Base-by-base conservation (phyloP, 1,139 yeast species). In the Blastobotrys apis region DNA sequence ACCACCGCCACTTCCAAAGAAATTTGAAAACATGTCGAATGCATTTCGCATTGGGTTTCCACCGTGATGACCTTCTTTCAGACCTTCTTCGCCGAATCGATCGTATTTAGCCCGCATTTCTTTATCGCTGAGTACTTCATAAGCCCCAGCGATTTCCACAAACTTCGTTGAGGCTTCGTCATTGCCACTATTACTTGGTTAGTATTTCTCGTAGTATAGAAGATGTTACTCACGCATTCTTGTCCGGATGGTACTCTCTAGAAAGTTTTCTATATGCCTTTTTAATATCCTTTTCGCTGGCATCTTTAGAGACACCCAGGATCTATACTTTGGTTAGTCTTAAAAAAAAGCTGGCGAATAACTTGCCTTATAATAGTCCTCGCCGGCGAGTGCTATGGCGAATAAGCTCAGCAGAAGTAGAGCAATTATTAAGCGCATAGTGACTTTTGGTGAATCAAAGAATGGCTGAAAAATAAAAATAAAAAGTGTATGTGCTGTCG, bases 211-310 rank as follows among this genome's bases (percentile, higher is more conserved):
- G 13, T n/a, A 16, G 33, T 29, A 10, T 10, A 15, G 10, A 5
- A 23, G 19, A 20, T 15, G 22, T 5, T 22, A 57, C 61, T 39
- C 48, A 57, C 25, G 78, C 83, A 59, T 92, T 92, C 69, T 94
- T 92, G 64, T 92, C 98, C 1, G 98, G 98, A 61, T 92, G 98
- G 64, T 78, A 88, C 59, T 85, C 86, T 63, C 88, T 84, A 54
- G 94, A 82, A 53, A 92, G 70, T 49, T 78, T 78, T 54, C 96
- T 69, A 64, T 90, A 92, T 0, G 97, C 96, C 50, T 80, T 78
- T 62, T 86, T 87, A 68, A 92, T 85, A 48, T 90, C 90, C 55
- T 77, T 81, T 21, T 85, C 95, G 43, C 74, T 74, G 0, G 96
- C 95, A 53, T 74, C 72, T 54, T 73, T 78, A 13, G 71, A 59